Evolutionary conservation across 305 asterid genomes (phyloP).

Genomic region (Solanum chacoense): DNA sequence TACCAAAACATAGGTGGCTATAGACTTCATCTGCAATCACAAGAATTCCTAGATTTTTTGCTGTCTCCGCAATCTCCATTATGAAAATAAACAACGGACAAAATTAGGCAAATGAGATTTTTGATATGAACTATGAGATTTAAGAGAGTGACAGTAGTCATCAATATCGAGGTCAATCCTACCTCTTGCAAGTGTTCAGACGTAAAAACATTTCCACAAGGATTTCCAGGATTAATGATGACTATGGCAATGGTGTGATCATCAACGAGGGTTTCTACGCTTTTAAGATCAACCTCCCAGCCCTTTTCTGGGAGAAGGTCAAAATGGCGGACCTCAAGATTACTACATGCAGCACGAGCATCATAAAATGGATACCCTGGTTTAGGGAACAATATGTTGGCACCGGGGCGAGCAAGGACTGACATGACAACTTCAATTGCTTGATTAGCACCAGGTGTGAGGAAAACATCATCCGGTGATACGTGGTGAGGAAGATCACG

Average conservation of each 20-base stretch:
- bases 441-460: conserved; percentile 33
- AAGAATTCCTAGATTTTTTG: conserved; percentile 3
- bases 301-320: conserved; percentile 23
- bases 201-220: conserved; percentile 26
- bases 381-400: conserved; percentile 30
- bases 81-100: neutral
- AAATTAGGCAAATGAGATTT: neutral
- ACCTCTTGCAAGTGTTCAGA: conserved; percentile 20
- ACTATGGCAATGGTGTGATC: conserved; percentile 59
- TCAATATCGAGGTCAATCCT: neutral
- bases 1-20: conserved; percentile 9
- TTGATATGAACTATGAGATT: neutral
- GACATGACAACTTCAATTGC: conserved; percentile 44
- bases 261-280: conserved; percentile 36
- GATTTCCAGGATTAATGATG: conserved; percentile 70
- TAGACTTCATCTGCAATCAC: conserved; percentile 14
- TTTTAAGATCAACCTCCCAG: conserved; percentile 27
- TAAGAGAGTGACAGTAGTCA: neutral
- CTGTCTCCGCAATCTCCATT: conserved; percentile 6
- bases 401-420: conserved; percentile 47
- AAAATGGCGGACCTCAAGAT: conserved; percentile 25
- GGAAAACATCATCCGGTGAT: conserved; percentile 17
- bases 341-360: conserved; percentile 20
- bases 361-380: conserved; percentile 32
- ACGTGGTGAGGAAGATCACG: conserved; percentile 29